Evolutionary conservation across 2,329 filamentous ascomycete species (phyloP).

Genomic region (Trichoderma sp.): DNA sequence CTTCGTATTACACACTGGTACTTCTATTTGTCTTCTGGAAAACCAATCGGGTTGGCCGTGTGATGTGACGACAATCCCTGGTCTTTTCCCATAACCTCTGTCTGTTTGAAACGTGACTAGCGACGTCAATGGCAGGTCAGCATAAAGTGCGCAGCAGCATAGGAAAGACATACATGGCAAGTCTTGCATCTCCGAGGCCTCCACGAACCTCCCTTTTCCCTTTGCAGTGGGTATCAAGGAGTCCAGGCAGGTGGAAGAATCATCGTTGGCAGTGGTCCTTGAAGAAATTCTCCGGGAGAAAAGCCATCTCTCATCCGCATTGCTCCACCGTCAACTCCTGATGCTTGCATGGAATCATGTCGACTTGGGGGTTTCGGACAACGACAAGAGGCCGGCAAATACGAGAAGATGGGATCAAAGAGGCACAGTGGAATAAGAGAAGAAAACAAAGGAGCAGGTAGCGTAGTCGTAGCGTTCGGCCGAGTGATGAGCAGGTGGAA

Average conservation of each 20-base stretch:
- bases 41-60: conserved; percentile 8
- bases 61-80: background rate
- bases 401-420: background rate
- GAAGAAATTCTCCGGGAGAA: background rate
- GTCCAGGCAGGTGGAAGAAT: background rate
- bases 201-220: background rate
- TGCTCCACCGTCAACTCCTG: conserved; percentile 9
- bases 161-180: background rate
- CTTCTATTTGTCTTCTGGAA: background rate
- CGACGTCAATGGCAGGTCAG: background rate
- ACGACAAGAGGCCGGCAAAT: background rate
- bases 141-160: background rate
- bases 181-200: background rate
- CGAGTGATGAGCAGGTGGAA: background rate
- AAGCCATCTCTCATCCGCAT: background rate
- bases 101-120: background rate
- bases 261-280: background rate
- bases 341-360: background rate
- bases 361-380: background rate
- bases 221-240: background rate
- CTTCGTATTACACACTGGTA: background rate
- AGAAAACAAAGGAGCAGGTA: background rate
- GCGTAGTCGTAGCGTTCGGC: background rate
- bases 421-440: background rate
- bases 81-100: background rate